Evolutionary conservation across 176 grass and related monocot species (phyloP).

Genomic region (Oryza rufipogon): DNA sequence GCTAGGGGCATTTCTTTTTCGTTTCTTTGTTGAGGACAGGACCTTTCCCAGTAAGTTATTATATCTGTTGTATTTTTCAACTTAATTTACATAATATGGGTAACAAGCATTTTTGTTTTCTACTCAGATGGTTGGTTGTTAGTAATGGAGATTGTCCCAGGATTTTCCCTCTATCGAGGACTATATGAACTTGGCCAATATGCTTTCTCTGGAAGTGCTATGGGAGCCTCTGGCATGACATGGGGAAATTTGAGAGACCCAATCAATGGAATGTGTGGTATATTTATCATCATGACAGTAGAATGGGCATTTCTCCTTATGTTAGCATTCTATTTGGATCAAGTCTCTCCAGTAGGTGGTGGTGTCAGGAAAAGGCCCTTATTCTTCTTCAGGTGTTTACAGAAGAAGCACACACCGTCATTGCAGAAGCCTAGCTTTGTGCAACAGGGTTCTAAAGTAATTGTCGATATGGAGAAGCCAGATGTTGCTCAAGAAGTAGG

Average conservation of each 20-base stretch:
- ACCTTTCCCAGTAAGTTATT: conserved; percentile 66
- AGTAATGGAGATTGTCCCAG: conserved; percentile 69
- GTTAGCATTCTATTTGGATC: conserved; percentile 62
- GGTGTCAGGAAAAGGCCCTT: conserved; percentile 36
- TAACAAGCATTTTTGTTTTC: conserved; percentile 30
- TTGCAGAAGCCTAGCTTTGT: conserved; percentile 32
- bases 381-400: conserved; percentile 45
- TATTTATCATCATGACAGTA: conserved; percentile 61
- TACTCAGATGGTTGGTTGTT: conserved; percentile 50
- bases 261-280: conserved; percentile 62
- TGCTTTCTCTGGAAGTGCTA: conserved; percentile 50
- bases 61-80: conserved; percentile 14
- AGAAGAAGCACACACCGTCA: conserved; percentile 35
- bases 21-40: conserved; percentile 59
- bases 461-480: conserved; percentile 49
- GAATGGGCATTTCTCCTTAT: conserved; percentile 65
- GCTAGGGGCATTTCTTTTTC: conserved; percentile 71
- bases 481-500: conserved; percentile 72
- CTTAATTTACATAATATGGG: conserved; percentile 12
- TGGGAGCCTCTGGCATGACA: conserved; percentile 50
- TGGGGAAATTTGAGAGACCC: conserved; percentile 59
- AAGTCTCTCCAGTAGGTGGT: conserved; percentile 25
- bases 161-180: conserved; percentile 74
- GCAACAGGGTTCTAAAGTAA: conserved; percentile 38
- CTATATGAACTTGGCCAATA: conserved; percentile 74